Evolutionary conservation across 1,139 yeast species (phyloP), one percentile per base, ranked within the genome.

Genomic region (Suhomyces atakaporum): DNA sequence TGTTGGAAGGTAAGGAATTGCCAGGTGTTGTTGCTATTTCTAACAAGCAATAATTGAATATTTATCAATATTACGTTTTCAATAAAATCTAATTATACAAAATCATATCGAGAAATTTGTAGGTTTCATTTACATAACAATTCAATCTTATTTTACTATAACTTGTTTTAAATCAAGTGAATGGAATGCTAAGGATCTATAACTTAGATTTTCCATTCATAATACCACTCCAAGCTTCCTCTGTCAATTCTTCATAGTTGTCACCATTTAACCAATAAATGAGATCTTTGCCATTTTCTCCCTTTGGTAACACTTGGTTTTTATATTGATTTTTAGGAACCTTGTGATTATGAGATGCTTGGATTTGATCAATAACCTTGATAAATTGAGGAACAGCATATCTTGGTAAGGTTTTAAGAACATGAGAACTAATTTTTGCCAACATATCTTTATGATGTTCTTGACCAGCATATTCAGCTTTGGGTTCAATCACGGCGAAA

Each of bases 11-110:
- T 74, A 90, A 90, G 81, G 94, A 78, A 54, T 80, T 90, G 61
- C 97, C 97, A 54, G 97, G 97, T 80, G 97, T 90, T 51, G 80
- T 77, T 62, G 94, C 92, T 66, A 81, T 89, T 56, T 80, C 94
- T 53, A 81, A 75, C 69, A 85, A 84, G 69, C 58, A 73, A 55
- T 52, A 50, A 42, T 15, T 23, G 12, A n/a, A 8, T 22, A 22
- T 12, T 22, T 5, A 22, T 5, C n/a, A n/a, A n/a, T n/a, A n/a
- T n/a, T n/a, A n/a, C n/a, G n/a, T n/a, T n/a, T n/a, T n/a, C n/a
- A n/a, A n/a, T n/a, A n/a, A n/a, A n/a, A n/a, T n/a, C n/a, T n/a
- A n/a, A n/a, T n/a, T n/a, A n/a, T n/a, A n/a, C n/a, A n/a, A n/a
- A n/a, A n/a, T n/a, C n/a, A n/a, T n/a, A n/a, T n/a, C n/a, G n/a